Conservation (phyloP, 2,329 filamentous ascomycete species). For the Hypomyces perniciosus region DNA sequence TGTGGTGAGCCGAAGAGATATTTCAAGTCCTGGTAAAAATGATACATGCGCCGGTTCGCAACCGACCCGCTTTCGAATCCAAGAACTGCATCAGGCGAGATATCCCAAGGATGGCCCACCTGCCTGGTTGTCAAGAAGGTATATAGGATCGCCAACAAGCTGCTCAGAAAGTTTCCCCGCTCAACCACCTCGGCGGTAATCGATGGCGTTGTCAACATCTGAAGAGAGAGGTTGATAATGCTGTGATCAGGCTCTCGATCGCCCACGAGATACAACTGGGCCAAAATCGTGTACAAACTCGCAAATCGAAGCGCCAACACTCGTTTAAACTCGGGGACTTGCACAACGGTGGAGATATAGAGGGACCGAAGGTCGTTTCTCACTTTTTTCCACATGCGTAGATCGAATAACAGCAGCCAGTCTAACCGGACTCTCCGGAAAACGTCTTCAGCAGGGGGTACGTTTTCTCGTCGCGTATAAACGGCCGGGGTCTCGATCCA, state of each 20-base stretch:
- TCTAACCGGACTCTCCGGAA: conserved; percentile 86
- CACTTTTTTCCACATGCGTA: conserved; percentile 94
- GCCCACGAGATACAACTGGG: conserved; percentile 91
- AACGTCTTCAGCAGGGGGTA: conserved; percentile 76
- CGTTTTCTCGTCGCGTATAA: conserved; percentile 56
- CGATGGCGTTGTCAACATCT: conserved; percentile 93
- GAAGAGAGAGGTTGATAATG: conserved; percentile 93
- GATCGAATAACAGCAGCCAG: conserved; percentile 89
- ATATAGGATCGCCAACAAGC: conserved; percentile 91
- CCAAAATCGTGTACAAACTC: conserved; percentile 85
- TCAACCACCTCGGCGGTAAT: conserved; percentile 96
- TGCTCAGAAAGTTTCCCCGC: conserved; percentile 91
- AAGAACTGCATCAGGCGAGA: conserved; percentile 77
- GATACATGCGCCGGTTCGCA: conserved; percentile 91
- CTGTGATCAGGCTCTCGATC: conserved; percentile 96
- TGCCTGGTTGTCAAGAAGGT: conserved; percentile 95
- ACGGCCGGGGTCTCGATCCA: conserved; percentile 77
- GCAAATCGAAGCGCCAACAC: conserved; percentile 90
- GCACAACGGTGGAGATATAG: conserved; percentile 94
- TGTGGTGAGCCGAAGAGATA: conserved; percentile 85
- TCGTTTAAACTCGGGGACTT: conserved; percentile 92
- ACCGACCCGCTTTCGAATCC: conserved; percentile 93
- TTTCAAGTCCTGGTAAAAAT: conserved; percentile 93
- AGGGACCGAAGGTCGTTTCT: conserved; percentile 85
- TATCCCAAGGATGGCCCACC: conserved; percentile 87